Base-by-base conservation (phyloP, 2,329 filamentous ascomycete species). In the Pseudocercospora eumusae region DNA sequence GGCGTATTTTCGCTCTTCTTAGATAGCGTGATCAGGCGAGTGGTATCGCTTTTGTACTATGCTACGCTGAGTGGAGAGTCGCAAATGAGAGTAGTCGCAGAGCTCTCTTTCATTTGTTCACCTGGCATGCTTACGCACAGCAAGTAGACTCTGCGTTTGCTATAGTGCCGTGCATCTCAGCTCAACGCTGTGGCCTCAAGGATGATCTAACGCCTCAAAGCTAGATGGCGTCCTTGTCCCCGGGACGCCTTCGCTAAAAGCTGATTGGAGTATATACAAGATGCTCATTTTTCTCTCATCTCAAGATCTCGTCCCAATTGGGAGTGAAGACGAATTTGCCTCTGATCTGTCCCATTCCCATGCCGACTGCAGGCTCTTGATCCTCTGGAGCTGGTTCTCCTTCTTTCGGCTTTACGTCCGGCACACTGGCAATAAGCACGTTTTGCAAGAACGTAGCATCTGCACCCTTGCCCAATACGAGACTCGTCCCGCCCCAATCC, bases 311-410 rank as follows among this genome's bases (percentile, higher is more conserved):
- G 52, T 79, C 78, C 83, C 84, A 87, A 70, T 88, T 81, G 13
- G 86, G 86, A 56, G 80, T 83, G 33, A 87, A 82, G 1, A 88
- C 83, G 70, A 88, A 87, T 74, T 87, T 88, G 58, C 83, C 84
- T 73, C 82, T 84, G n/a, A 88, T 78, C 68, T 86, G 81, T 8
- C 85, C 86, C 77, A 88, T 83, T 2, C 81, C 81, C 74, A 81
- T 82, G 1, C 79, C 80, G 13, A 73, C 75, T 18, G 64, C 65
- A 21, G 62, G 60, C 11, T 70, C 64, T 60, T 55, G 64, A 60
- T 60, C 55, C 50, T 65, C 59, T 9, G 63, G 42, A 28, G 42
- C 18, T 57, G 50, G 57, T 31, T 61, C 59, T 18, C 60, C 65
- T 23, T 57, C 57, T 23, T 61, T 63, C 9, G 67, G 71, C 54